Conservation (phyloP, 2,329 filamentous ascomycete genomes). For the Didymosphaeria variabile region DNA sequence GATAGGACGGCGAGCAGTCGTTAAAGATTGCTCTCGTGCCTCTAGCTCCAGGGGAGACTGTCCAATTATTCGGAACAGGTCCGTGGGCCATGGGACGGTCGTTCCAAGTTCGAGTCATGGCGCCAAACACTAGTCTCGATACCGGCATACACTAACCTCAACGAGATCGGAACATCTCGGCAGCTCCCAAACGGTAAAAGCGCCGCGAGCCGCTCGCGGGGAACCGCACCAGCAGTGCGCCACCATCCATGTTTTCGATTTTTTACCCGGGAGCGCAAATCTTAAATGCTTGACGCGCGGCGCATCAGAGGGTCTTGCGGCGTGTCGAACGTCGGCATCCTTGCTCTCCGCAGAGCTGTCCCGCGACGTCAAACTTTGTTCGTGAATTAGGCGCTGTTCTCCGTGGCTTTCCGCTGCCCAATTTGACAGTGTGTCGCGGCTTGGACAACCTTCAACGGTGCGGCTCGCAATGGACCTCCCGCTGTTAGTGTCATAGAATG, state of each 20-base stretch:
- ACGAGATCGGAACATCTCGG: background rate
- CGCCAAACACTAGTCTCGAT: background rate
- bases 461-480: background rate
- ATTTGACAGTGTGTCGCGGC: slow-evolving; percentile 6
- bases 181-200: background rate
- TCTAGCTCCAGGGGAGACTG: background rate
- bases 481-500: slow-evolving; percentile 11
- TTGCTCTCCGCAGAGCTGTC: slow-evolving; percentile 1
- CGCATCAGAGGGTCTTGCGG: slow-evolving; percentile 6
- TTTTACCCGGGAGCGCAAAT: background rate
- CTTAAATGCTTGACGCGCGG: slow-evolving; percentile 7
- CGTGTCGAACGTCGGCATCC: background rate
- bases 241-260: slow-evolving; percentile 10
- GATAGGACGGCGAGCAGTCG: background rate
- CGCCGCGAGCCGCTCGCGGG: slow-evolving; percentile 6
- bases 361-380: slow-evolving; percentile 14
- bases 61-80: background rate
- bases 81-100: background rate
- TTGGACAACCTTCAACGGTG: background rate
- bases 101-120: slow-evolving; percentile 9
- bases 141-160: background rate
- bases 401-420: too few species aligned
- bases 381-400: background rate
- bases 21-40: background rate
- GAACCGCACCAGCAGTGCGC: slow-evolving; percentile 8